Percentiles rank a stretch among this genome's conserved stretches.
These are phyloP conservation scores for Diospyros kaki DNA, from an alignment of 148 eudicot genomes.

Conservation along the genomic window DNA sequence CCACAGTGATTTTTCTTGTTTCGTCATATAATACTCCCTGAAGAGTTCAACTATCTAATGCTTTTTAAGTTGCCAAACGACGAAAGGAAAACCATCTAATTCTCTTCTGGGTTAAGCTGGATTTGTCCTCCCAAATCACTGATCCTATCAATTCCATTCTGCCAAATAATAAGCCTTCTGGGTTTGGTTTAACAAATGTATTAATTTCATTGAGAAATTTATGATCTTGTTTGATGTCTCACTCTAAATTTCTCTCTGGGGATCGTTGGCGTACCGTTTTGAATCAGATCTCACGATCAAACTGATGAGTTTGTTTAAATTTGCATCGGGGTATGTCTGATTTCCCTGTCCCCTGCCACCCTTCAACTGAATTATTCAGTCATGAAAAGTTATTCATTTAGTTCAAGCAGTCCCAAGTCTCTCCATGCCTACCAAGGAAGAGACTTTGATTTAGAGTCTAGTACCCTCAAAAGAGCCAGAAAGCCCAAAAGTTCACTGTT, in stretches of 20 bases:
- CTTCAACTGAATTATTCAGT: slow-evolving; percentile 21
- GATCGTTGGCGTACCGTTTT: neutral
- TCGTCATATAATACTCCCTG: too few species aligned
- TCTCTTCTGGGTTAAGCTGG: too few species aligned
- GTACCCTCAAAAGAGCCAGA: slow-evolving; percentile 44
- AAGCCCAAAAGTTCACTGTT: slow-evolving; percentile 37
- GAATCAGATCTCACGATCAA: neutral
- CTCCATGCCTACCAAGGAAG: slow-evolving; percentile 69
- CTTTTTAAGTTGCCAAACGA: too few species aligned
- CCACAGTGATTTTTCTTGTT: too few species aligned
- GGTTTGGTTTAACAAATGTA: too few species aligned
- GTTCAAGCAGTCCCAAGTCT: slow-evolving; percentile 56
- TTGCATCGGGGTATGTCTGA: slow-evolving; percentile 14
- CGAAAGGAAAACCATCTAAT: too few species aligned
- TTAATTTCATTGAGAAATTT: neutral
- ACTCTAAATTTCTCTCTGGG: neutral
- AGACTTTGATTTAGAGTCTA: slow-evolving; percentile 85
- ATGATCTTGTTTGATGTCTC: neutral
- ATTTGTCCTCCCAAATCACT: too few species aligned
- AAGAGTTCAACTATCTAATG: too few species aligned
- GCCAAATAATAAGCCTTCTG: too few species aligned
- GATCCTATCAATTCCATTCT: too few species aligned
- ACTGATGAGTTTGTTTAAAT: neutral
- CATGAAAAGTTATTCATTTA: slow-evolving; percentile 63
- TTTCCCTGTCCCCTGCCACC: neutral